Base-by-base conservation (phyloP, 1,139 yeast genomes). In the Yarrowia galli region DNA sequence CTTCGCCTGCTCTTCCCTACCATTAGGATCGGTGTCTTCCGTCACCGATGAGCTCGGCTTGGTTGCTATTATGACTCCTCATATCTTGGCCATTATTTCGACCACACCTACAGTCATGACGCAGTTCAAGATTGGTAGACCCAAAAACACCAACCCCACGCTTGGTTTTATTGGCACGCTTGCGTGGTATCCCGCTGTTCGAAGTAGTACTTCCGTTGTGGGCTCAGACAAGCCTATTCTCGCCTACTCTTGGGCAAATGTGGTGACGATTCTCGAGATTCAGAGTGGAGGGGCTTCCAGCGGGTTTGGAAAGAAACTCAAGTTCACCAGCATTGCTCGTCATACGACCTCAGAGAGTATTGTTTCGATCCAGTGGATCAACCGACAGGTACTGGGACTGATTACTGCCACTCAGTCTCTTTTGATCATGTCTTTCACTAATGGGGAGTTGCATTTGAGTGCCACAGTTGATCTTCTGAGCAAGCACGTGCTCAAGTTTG, bases 241-340 rank as follows among this genome's bases (percentile, higher is more conserved):
- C 53, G 93, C 90, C 0, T 89, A 87, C 73, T 80, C 89, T 46
- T 89, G 92, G 90, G 81, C 86, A 28, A 86, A 87, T 71, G 80
- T 81, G 16, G 73, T 90, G 65, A 83, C 86, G 0, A 76, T 90
- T 0, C 71, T 88, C 35, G 91, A 89, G 70, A 75, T 89, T 35
- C 45, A 46, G 38, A n/a, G 49, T 4, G 42, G 56, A 8, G 43
- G 28, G 1, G 22, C 23, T 1, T 22, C 53, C 5, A 9, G 28
- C 18, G 60, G 60, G 20, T 45, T 45, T 16, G 53, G 53, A 5
- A 35, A 56, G 23, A 65, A 42, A 15, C 46, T 65, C 23, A 56
- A 45, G 35, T 46, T 65, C 22, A 25, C 36, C 32, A 43, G 48
- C 16, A 54, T 82, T 20, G 84, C 84, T 68, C 77, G 85, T 66